Conservation (phyloP, 1,139 yeast species). For the Yamadazyma buinensis region DNA sequence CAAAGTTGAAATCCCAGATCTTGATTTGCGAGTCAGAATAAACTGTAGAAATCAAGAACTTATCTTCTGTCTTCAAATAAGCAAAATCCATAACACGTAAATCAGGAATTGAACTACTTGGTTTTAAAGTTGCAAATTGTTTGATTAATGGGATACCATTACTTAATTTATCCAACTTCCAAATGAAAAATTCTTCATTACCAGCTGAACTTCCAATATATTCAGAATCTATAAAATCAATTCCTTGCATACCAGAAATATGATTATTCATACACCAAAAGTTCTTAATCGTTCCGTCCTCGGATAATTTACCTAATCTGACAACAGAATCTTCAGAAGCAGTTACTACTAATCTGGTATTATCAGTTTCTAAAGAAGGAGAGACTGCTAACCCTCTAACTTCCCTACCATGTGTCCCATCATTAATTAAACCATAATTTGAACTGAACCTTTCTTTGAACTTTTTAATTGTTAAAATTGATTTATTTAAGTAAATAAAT, state of each 20-base stretch:
- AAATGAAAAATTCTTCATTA: slow-evolving; percentile 79
- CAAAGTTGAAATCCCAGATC: slow-evolving; percentile 52
- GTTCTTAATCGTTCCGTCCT: slow-evolving; percentile 39
- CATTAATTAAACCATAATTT: slow-evolving; percentile 27
- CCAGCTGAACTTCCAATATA: slow-evolving; percentile 69
- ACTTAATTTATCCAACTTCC: slow-evolving; percentile 51
- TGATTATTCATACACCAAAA: slow-evolving; percentile 73
- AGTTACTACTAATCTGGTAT: slow-evolving; percentile 48
- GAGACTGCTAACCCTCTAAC: slow-evolving; percentile 63
- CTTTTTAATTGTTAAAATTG: slow-evolving; percentile 30
- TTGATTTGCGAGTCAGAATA: slow-evolving; percentile 83
- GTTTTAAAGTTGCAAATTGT: slow-evolving; percentile 44
- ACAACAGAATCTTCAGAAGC: slow-evolving; percentile 91
- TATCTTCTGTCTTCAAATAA: slow-evolving; percentile 32
- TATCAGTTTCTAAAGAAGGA: slow-evolving; percentile 16
- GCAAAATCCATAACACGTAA: slow-evolving; percentile 85
- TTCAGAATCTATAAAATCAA: slow-evolving; percentile 55
- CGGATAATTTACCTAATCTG: slow-evolving; percentile 47
- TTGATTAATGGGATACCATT: slow-evolving; percentile 39
- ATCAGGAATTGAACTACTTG: slow-evolving; percentile 64
- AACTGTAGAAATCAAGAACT: slow-evolving; percentile 60
- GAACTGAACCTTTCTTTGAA: slow-evolving; percentile 19
- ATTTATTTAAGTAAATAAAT: slow-evolving; percentile 57
- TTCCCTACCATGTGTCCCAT: slow-evolving; percentile 91
- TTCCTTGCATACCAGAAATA: slow-evolving; percentile 80